Evolutionary conservation across 2,329 filamentous ascomycete species (phyloP), one percentile per base, ranked within the genome.

Genomic region (Plenodomus biglobosus): DNA sequence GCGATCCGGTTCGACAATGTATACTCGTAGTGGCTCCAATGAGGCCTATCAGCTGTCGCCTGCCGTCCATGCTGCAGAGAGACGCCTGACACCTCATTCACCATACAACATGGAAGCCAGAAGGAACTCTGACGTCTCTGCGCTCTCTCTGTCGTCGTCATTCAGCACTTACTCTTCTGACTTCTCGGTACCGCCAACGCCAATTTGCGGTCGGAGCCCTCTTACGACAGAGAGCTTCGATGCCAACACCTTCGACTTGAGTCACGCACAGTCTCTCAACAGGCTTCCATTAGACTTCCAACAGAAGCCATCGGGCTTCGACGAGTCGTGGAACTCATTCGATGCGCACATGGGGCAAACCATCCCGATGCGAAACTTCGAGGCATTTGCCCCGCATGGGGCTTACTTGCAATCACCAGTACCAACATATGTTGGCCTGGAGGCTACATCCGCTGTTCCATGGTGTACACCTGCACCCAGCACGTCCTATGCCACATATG

Each of bases 121-220:
- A 30, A 56, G 68, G 44, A 62, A 66, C 44, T 68, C 62, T 1
- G 54, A 62, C 10, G 62, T 59, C 3, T 71, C 68, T 3, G 57
- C 59, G 13, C 58, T 68, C 21, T 67, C 65, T 15, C 52, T 66
- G 4, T 52, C 52, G 46, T 52, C 55, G 16, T 52, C 58, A 1
- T 52, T 53, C 18, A 47, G 47, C 8, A 52, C 49, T 15, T 50
- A 46, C 16, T 44, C 50, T 8, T 55, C 56, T 3, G 59, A 64
- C 5, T 66, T 57, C 40, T 65, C 63, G 2, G 49, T 62, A 36
- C 65, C 66, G 10, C 56, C 55, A 16, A 69, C 68, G 2, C 67
- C 66, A n/a, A 54, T 53, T 13, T 61, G 55, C 21, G 52, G 50
- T 21, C 55, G 55, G 34, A 66, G 59, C 38, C 56, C 55, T 5